Percentiles rank a stretch among this genome's conserved stretches.
phyloP scores from a whole-genome alignment of 2,329 filamentous ascomycete genomes.

The Sporothrix pallida region DNA sequence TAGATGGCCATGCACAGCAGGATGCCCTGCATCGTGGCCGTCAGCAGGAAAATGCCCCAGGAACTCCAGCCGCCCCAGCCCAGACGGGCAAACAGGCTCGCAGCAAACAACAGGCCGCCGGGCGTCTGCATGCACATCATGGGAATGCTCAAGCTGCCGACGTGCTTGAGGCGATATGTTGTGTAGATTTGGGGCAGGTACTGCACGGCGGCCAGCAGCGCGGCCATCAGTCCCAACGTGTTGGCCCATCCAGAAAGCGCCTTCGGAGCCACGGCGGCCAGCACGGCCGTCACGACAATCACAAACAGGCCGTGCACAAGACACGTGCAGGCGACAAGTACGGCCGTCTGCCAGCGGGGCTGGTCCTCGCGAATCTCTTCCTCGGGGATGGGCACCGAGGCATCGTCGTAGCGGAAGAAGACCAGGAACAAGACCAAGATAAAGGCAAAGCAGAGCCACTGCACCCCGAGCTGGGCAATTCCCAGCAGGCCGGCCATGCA shows the following conservation, averaged over 20 bases:
- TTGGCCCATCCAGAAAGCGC: slow-evolving; percentile 82
- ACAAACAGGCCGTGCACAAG: slow-evolving; percentile 76
- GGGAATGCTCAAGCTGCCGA: slow-evolving; percentile 89
- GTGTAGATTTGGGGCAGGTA: slow-evolving; percentile 96
- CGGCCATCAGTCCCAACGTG: slow-evolving; percentile 78
- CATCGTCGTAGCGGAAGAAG: slow-evolving; percentile 78
- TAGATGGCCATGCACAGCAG: slow-evolving; percentile 80
- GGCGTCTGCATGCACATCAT: slow-evolving; percentile 99
- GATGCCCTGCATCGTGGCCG: slow-evolving; percentile 81
- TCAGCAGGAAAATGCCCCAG: slow-evolving; percentile 90
- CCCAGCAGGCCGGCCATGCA: slow-evolving; percentile 86
- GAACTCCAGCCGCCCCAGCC: slow-evolving; percentile 90
- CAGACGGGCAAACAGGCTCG: slow-evolving; percentile 78
- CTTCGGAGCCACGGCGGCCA: slow-evolving; percentile 66
- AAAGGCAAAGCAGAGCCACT: slow-evolving; percentile 89
- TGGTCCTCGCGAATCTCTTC: slow-evolving; percentile 56
- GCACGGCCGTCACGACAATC: slow-evolving; percentile 70
- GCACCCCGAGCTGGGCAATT: slow-evolving; percentile 86
- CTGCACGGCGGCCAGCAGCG: slow-evolving; percentile 80
- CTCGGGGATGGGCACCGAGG: slow-evolving; percentile 55
- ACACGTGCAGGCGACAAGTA: slow-evolving; percentile 74
- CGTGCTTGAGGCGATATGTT: slow-evolving; percentile 82
- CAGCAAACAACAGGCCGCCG: slow-evolving; percentile 87
- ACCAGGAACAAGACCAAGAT: slow-evolving; percentile 93
- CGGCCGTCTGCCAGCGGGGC: slow-evolving; percentile 77